These are phyloP conservation scores for Ocimum tenuiflorum DNA, from an alignment of 257 asterid genomes.

Conservation along the genomic window DNA sequence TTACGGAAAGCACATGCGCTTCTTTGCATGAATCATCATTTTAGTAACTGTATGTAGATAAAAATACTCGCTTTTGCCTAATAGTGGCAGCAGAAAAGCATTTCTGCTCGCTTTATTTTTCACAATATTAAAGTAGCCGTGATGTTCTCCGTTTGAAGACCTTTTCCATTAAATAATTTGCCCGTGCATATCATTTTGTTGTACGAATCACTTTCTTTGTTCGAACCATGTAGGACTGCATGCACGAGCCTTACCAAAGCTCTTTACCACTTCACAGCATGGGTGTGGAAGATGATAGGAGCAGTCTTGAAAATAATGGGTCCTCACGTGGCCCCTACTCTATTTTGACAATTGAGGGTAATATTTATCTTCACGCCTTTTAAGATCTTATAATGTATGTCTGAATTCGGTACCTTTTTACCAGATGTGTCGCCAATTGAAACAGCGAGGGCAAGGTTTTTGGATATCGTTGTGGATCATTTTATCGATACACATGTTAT, in stretches of 20 bases:
- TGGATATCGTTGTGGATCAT: constrained; percentile 71
- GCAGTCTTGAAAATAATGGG: constrained; percentile 68
- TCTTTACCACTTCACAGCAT: constrained; percentile 67
- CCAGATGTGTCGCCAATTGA: constrained; percentile 94
- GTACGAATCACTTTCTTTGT: background rate
- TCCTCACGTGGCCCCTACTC: constrained; percentile 56
- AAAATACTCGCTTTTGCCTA: background rate
- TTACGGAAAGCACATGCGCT: too few relatives aligned
- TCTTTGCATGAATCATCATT: background rate
- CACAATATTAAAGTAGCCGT: background rate
- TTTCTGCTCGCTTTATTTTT: background rate
- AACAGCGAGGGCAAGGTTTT: constrained; percentile 82
- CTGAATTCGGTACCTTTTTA: constrained; percentile 22
- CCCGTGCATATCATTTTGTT: constrained; percentile 4
- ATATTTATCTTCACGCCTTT: constrained; percentile 8
- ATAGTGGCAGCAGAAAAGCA: background rate
- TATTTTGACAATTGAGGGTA: constrained; percentile 72
- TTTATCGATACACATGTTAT: constrained; percentile 60
- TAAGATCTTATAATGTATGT: constrained; percentile 21
- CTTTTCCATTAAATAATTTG: background rate
- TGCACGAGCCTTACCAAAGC: constrained; percentile 67
- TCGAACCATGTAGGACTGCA: constrained; percentile 56
- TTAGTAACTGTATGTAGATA: background rate
- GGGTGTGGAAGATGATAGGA: constrained; percentile 73
- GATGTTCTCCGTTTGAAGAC: background rate